Conservation (phyloP, 179 eudicot species). For the Amaranthus tricolor region DNA sequence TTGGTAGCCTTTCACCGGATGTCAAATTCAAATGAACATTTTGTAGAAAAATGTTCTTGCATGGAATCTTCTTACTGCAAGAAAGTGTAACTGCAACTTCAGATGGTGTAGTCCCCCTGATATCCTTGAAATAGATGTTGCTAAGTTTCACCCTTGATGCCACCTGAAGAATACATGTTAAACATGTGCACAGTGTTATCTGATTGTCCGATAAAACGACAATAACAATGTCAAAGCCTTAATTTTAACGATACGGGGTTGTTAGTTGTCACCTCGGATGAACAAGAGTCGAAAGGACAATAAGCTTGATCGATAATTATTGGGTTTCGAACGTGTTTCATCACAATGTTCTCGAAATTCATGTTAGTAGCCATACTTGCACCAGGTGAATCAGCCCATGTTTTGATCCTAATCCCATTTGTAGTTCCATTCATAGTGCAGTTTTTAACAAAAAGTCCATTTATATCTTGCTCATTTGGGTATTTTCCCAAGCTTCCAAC, state of each 20-base stretch:
- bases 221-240: not conserved
- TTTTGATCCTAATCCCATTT: constrained; percentile 64
- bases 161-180: constrained; percentile 19
- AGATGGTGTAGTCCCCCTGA: constrained; percentile 32
- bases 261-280: constrained; percentile 26
- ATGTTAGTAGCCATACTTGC: constrained; percentile 39
- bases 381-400: constrained; percentile 51
- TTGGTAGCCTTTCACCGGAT: constrained; percentile 27
- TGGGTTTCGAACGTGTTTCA: constrained; percentile 51
- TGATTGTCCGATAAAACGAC: not conserved
- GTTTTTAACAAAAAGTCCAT: constrained; percentile 39
- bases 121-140: constrained; percentile 35
- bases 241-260: not conserved
- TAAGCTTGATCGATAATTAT: constrained; percentile 56
- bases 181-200: not conserved
- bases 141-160: constrained; percentile 38
- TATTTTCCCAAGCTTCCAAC: constrained; percentile 60
- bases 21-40: constrained; percentile 34
- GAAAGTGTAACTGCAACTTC: constrained; percentile 35
- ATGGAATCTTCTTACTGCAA: constrained; percentile 36
- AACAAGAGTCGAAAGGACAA: constrained; percentile 44
- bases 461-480: constrained; percentile 46
- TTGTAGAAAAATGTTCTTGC: constrained; percentile 32
- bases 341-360: constrained; percentile 44
- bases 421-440: constrained; percentile 40